Evolutionary conservation across 164 flowering plant species (phyloP).

Genomic region (Houttuynia cordata): DNA sequence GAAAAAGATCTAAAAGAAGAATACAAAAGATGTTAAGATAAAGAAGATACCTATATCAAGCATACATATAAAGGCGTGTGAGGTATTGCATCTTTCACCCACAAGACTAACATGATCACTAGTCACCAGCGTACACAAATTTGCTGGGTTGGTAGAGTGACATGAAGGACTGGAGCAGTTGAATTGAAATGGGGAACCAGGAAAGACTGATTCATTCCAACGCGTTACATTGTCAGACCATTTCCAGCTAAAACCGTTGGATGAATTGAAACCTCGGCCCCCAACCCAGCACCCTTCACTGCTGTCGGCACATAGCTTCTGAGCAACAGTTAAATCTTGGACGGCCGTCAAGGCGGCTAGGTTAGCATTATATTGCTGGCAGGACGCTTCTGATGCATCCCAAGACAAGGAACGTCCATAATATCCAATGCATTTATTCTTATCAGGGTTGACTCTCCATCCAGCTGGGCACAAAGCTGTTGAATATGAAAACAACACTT

Average conservation of each 20-base stretch:
- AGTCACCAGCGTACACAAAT: conserved; percentile 43
- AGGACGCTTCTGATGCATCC: conserved; percentile 49
- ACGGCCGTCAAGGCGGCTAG: conserved; percentile 50
- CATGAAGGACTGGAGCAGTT: conserved; percentile 41
- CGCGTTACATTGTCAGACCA: conserved; percentile 61
- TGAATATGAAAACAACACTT: too few relatives aligned
- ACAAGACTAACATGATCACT: conserved; percentile 24
- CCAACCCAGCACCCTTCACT: conserved; percentile 75
- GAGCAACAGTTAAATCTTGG: conserved; percentile 43
- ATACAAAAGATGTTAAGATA: neutral
- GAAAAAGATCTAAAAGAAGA: neutral
- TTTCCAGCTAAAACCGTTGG: conserved; percentile 42
- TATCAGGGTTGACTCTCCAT: conserved; percentile 41
- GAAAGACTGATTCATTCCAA: conserved; percentile 44
- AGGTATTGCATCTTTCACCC: conserved; percentile 44
- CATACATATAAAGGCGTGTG: conserved; percentile 64
- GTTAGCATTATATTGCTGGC: conserved; percentile 39
- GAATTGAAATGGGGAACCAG: conserved; percentile 12
- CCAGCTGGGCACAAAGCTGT: conserved; percentile 56
- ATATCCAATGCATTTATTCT: conserved; percentile 39
- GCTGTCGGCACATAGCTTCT: conserved; percentile 33
- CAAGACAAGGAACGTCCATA: conserved; percentile 28
- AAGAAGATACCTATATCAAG: conserved; percentile 31
- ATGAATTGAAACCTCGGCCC: conserved; percentile 31
- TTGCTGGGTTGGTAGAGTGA: conserved; percentile 12